Evolutionary conservation across 208 protist species (phyloP).

Genomic region (Lotmaria passim): DNA sequence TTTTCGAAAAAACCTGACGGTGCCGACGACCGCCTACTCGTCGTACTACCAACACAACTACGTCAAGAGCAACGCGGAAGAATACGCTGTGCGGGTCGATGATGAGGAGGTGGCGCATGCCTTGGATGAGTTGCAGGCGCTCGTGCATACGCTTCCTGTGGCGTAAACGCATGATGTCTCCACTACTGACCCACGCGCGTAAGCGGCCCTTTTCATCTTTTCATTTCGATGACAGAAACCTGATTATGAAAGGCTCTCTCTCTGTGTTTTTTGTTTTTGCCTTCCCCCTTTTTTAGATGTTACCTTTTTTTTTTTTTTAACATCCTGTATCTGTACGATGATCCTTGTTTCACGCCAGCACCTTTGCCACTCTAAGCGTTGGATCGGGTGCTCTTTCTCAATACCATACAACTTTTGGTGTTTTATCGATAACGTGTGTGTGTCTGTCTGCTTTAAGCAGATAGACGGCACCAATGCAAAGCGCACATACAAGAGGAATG

Average conservation of each 20-base stretch:
- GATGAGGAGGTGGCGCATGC: constrained; percentile 7
- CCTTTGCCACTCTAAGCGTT: constrained; percentile 18
- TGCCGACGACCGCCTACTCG: constrained; percentile 41
- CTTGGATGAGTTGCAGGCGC: constrained; percentile 10
- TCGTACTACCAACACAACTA: constrained; percentile 34
- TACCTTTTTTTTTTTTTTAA: not conserved
- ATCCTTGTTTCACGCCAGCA: too few relatives aligned
- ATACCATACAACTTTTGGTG: too few relatives aligned
- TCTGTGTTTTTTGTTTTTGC: too few relatives aligned
- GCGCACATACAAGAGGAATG: too few relatives aligned
- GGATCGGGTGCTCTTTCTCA: not conserved
- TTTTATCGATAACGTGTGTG: too few relatives aligned
- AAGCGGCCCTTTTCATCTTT: too few relatives aligned
- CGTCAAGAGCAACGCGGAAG: not conserved
- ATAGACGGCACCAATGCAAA: too few relatives aligned
- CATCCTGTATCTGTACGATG: too few relatives aligned
- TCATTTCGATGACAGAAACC: too few relatives aligned
- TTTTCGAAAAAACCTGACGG: constrained; percentile 18
- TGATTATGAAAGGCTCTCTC: too few relatives aligned
- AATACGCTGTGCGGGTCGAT: constrained; percentile 40
- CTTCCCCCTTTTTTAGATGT: constrained; percentile 20
- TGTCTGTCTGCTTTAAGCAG: too few relatives aligned
- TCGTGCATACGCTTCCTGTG: constrained; percentile 16
- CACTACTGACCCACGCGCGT: too few relatives aligned
- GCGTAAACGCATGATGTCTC: not conserved